Conservation (phyloP, 768 basidiomycete species). For the Tricholoma matsutake region DNA sequence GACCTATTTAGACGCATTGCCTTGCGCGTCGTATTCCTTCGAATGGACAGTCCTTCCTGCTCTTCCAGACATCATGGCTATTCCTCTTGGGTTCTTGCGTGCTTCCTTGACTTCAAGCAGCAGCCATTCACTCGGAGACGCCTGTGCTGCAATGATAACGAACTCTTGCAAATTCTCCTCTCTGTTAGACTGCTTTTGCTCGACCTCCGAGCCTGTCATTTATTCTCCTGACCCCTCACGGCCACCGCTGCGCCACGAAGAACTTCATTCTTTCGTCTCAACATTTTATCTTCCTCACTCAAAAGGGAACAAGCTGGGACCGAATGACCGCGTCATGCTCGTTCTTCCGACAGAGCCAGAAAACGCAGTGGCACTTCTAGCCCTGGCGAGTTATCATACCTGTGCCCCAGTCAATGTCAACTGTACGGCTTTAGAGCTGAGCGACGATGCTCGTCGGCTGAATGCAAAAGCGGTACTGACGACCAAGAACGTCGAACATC, state of each 20-base stretch:
- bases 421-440: constrained; percentile 42
- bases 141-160: constrained; percentile 30
- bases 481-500: constrained; percentile 36
- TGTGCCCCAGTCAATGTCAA: constrained; percentile 46
- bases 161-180: constrained; percentile 27
- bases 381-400: constrained; percentile 41
- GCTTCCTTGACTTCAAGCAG: constrained; percentile 20
- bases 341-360: constrained; percentile 43
- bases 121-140: constrained; percentile 35
- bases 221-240: constrained; percentile 36
- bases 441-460: constrained; percentile 39
- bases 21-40: no score
- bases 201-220: constrained; percentile 33
- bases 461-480: constrained; percentile 39
- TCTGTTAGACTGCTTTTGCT: constrained; percentile 39
- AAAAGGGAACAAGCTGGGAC: constrained; percentile 25
- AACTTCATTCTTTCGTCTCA: constrained; percentile 35
- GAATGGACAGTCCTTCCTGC: no score
- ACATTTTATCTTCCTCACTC: constrained; percentile 38
- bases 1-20: no score
- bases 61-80: constrained; percentile 18
- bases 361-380: constrained; percentile 44
- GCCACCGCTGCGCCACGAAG: constrained; percentile 33
- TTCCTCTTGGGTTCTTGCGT: constrained; percentile 33
- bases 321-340: constrained; percentile 46